phyloP scores from a whole-genome alignment of 768 basidiomycete species.

The Pleurotus ostreatus region DNA sequence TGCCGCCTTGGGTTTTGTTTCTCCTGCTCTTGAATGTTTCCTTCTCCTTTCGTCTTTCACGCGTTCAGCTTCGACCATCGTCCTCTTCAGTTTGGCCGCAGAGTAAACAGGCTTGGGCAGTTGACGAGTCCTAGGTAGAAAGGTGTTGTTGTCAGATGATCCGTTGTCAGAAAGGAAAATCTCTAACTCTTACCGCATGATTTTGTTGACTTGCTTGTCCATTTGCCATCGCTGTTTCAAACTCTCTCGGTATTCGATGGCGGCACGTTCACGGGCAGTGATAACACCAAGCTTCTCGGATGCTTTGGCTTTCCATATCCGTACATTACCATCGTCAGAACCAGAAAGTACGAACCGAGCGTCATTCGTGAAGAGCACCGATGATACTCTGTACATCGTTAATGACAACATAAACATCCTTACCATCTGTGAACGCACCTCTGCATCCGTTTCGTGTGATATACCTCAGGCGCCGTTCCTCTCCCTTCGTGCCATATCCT shows the following conservation, averaged over 20 bases:
- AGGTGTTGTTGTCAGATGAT: background rate
- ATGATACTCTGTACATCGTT: constrained; percentile 62
- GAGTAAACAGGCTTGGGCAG: constrained; percentile 90
- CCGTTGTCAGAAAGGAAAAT: background rate
- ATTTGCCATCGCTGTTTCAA: constrained; percentile 88
- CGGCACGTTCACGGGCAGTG: constrained; percentile 84
- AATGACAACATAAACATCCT: background rate
- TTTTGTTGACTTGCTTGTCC: constrained; percentile 75
- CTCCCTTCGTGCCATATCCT: constrained; percentile 88
- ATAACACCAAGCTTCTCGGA: constrained; percentile 89
- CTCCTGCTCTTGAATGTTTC: constrained; percentile 83
- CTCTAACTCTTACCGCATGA: constrained; percentile 61
- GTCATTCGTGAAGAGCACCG: constrained; percentile 84
- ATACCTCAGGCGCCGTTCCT: constrained; percentile 82
- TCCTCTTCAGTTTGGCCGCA: constrained; percentile 81
- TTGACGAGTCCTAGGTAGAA: constrained; percentile 58
- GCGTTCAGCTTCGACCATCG: constrained; percentile 85
- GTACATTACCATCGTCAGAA: constrained; percentile 92
- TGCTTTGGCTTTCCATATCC: constrained; percentile 93
- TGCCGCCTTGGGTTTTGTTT: constrained; percentile 86
- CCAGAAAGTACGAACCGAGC: constrained; percentile 88
- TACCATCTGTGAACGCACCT: constrained; percentile 41
- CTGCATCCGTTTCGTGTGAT: constrained; percentile 99
- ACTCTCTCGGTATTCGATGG: constrained; percentile 88
- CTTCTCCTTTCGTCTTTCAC: constrained; percentile 93